Percentiles rank a stretch among this genome's conserved stretches.
Conservation (phyloP, 2,329 filamentous ascomycete genomes). For the Sordariomycetes sp. region DNA sequence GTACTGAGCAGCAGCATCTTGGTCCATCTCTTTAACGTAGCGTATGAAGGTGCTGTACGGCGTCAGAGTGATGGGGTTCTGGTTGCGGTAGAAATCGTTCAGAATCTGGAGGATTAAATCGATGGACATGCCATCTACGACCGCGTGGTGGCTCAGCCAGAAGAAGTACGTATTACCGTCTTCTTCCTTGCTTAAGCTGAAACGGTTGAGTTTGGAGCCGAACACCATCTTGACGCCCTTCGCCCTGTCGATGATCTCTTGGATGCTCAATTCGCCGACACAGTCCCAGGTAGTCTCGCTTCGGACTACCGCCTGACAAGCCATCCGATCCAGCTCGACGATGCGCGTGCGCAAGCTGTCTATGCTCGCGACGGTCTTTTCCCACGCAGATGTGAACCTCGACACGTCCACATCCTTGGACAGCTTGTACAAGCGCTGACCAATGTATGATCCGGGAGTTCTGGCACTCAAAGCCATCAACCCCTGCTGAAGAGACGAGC, state of each 20-base stretch:
- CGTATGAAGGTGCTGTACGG: neutral
- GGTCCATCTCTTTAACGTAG: constrained; percentile 6
- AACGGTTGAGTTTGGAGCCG: constrained; percentile 3
- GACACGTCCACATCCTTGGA: constrained; percentile 8
- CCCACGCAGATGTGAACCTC: constrained; percentile 6
- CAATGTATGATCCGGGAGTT: constrained; percentile 20
- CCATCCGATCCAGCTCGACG: neutral
- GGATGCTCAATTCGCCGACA: neutral
- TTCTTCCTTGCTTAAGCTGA: constrained; percentile 2
- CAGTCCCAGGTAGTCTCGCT: neutral
- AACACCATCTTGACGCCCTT: neutral
- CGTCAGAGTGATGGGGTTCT: neutral
- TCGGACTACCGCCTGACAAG: neutral
- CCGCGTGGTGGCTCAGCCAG: constrained; percentile 15
- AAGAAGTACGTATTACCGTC: constrained; percentile 8
- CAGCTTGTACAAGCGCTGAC: constrained; percentile 13
- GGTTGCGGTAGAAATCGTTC: neutral
- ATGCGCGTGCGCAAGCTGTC: constrained; percentile 7
- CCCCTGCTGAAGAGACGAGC: constrained; percentile 25
- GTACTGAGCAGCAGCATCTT: constrained; percentile 2
- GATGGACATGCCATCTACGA: constrained; percentile 16
- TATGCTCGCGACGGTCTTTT: constrained; percentile 1
- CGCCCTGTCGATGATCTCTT: constrained; percentile 2
- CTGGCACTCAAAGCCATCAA: constrained; percentile 21
- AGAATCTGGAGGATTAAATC: constrained; percentile 4